Base-by-base conservation (phyloP, 2,329 filamentous ascomycete genomes). In the Fusarium zealandicum region DNA sequence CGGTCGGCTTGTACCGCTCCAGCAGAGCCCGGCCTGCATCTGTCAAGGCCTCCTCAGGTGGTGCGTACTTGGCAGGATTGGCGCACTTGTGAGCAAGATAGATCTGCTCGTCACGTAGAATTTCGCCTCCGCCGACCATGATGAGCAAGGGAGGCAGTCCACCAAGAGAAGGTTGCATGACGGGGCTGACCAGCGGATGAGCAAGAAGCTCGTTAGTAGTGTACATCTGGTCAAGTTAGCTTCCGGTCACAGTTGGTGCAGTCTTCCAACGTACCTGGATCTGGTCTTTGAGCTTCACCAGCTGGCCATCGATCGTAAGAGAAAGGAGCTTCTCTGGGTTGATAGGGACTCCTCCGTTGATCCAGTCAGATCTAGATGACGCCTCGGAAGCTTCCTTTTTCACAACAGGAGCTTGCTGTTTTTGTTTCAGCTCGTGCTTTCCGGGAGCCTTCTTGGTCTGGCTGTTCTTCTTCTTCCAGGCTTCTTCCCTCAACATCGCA, bases 1-100 rank as follows among this genome's bases (percentile, higher is more conserved):
- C 85, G 0, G 95, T 99, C 0, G 92, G 90, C 51, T 86, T 85
- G 72, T 91, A 96, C 57, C 82, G 86, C 30, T 80, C 77, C 13
- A 95, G 68, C 11, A 80, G 73, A 4, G 82, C 80, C 16, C 81
- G 80, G 22, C 88, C 87, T 54, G 82, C 79, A 31, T 88, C 82
- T 28, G 87, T 80, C 55, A 95, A 76, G 36, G 85, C 80, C 0
- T 79, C 78, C 31, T 89, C 81, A 1, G 83, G 80, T 0, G 90
- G 90, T 1, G 89, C 83, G 66, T 96, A 98, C 54, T 85, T 83
- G 18, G 81, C 71, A 0, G 95, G 95, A 61, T 96, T 86, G 11
- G 95, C 93, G 35, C 91, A 93, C 74, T 98, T 98, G 73, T 99
- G 95, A 0, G 93, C 95, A 12, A 98, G 69, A 61, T 96, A 97